A percentile compares a stretch with the other conserved stretches of the same genome.
phyloP scores from a whole-genome alignment of 164 flowering plant species.

The Tetracentron sinense region DNA sequence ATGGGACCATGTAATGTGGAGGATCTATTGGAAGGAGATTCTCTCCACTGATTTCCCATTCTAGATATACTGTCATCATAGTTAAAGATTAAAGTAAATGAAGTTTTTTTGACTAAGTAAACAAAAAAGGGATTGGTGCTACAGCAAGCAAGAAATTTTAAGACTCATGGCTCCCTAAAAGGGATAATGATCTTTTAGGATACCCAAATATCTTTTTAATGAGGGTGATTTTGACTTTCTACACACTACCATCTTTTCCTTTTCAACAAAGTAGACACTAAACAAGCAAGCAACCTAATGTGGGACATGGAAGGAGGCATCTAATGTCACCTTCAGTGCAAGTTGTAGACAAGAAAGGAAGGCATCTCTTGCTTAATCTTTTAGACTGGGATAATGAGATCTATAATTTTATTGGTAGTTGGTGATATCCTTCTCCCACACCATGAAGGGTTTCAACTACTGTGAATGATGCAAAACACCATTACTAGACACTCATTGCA shows the following conservation, averaged over 20 bases:
- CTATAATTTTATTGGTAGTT: constrained; percentile 15
- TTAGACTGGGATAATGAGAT: constrained; percentile 7
- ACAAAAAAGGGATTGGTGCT: constrained; percentile 16
- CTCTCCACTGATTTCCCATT: constrained; percentile 16
- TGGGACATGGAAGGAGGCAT: constrained; percentile 12
- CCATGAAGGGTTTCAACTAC: constrained; percentile 3
- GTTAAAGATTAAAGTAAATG: constrained; percentile 1
- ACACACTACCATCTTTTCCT: no score
- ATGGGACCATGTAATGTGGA: constrained; percentile 28
- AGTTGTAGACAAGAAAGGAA: no score
- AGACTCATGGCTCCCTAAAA: background rate
- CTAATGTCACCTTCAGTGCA: constrained; percentile 12
- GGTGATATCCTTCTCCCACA: constrained; percentile 12
- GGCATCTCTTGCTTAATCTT: constrained; percentile 16
- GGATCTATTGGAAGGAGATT: constrained; percentile 20
- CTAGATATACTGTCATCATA: constrained; percentile 8
- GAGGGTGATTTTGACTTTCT: no score
- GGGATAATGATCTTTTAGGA: background rate
- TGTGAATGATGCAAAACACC: no score
- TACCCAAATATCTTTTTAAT: background rate
- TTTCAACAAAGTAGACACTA: no score
- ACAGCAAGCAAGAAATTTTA: constrained; percentile 15
- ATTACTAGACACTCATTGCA: constrained; percentile 10
- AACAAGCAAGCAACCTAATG: constrained; percentile 1
- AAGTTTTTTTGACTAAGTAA: no score